phyloP scores from a whole-genome alignment of 805 yeast genomes.

The Metschnikowia cerradonensis region DNA sequence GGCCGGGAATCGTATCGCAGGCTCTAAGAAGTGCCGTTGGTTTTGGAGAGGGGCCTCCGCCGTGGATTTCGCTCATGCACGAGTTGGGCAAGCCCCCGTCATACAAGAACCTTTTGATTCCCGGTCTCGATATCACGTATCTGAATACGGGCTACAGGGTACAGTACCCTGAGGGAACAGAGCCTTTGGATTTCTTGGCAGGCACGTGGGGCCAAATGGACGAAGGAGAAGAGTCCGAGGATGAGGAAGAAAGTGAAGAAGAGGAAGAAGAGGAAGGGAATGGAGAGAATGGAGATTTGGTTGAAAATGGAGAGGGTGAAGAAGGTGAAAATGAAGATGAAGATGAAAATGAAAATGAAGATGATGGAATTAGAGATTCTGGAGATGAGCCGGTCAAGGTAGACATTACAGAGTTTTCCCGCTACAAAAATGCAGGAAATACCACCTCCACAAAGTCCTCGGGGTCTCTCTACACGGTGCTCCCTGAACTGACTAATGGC shows the following conservation, averaged over 20 bases:
- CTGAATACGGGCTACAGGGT: slow-evolving; percentile 31
- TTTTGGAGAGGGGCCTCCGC: slow-evolving; percentile 46
- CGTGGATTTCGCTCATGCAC: slow-evolving; percentile 74
- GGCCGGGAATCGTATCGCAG: slow-evolving; percentile 68
- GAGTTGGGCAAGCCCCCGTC: slow-evolving; percentile 80
- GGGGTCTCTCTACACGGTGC: slow-evolving; percentile 11
- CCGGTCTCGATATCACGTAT: slow-evolving; percentile 38
- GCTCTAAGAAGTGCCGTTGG: slow-evolving; percentile 68
- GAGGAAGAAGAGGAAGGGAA: neutral
- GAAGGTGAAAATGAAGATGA: slow-evolving; percentile 33
- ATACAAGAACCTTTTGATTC: slow-evolving; percentile 62
- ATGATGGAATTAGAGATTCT: slow-evolving; percentile 3
- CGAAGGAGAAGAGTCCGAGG: slow-evolving; percentile 26
- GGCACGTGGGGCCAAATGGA: slow-evolving; percentile 34
- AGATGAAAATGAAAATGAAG: slow-evolving; percentile 3
- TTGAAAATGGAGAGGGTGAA: slow-evolving; percentile 4
- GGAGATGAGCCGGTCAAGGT: slow-evolving; percentile 14
- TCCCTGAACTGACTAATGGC: slow-evolving; percentile 11
- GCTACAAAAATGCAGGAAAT: neutral
- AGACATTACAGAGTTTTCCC: slow-evolving; percentile 12
- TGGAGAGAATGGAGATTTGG: neutral
- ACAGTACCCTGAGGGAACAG: slow-evolving; percentile 11
- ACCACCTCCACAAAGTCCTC: neutral
- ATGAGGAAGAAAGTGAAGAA: slow-evolving; percentile 12
- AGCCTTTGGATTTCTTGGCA: slow-evolving; percentile 9